Base-by-base conservation (phyloP, 2,329 filamentous ascomycete species). In the Claviceps citrina region DNA sequence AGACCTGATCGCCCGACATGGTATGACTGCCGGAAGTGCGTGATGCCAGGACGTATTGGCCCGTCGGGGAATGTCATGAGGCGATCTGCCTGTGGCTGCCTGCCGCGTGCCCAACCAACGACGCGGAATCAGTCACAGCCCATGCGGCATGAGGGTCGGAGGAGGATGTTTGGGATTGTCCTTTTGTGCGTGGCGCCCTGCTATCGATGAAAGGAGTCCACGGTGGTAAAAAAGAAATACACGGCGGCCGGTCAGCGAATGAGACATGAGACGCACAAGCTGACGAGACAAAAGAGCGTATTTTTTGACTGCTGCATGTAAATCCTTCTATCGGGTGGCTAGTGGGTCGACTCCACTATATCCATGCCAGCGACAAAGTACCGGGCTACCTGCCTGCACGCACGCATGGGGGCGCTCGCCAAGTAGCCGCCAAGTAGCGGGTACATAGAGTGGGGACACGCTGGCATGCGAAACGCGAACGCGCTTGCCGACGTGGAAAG, bases 1-100 rank as follows among this genome's bases (percentile, higher is more conserved):
- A 64, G 48, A 52, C 53, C 39, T 62, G 62, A 39, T 63, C 58
- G 43, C 55, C 53, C 33, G 57, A 46, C 60, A 64, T 65, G 37
- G 39, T 34, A 19, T 31, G 39, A 9, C 15, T 35, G 26, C 31
- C 15, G 19, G 8, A 7, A 31, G 32, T 20, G 27, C 19, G 19
- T 15, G 31, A 24, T 22, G 7, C 26, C 18, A 16, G 18, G 15
- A 19, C 20, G 39, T 19, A 7, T 34, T 34, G 25, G 35, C 20
- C 27, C 20, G 22, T 39, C 26, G 8, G 15, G 18, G 7, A 34
- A 16, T 24, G 10, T 36, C 39, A 40, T 31, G 39, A 31, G 39
- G 19, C 25, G 27, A 18, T 13, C 20, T 27, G 27, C 13, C 16
- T 26, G 12, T 22, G 32, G 18, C 32, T 22, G 32, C 32, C n/a